Percentiles rank a stretch among this genome's conserved stretches.
These are phyloP conservation scores for Fusarium equiseti DNA, from an alignment of 2,329 filamentous ascomycete species.

Conservation along the genomic window DNA sequence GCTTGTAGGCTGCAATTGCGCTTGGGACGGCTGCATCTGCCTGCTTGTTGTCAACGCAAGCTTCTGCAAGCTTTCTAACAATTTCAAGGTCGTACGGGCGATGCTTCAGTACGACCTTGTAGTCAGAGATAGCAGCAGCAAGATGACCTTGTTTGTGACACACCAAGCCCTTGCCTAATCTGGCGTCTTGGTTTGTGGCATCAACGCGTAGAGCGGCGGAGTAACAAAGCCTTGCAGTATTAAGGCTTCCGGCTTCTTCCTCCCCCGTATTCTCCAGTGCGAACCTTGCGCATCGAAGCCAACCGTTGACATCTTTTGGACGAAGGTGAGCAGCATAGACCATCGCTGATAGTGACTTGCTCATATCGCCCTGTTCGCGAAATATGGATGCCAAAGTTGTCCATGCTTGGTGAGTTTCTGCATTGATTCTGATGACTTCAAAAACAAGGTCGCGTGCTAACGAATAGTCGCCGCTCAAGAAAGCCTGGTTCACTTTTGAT, in stretches of 20 bases:
- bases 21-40: constrained; percentile 53
- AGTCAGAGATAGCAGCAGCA: constrained; percentile 67
- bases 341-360: constrained; percentile 69
- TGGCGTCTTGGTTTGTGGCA: constrained; percentile 67
- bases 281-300: constrained; percentile 70
- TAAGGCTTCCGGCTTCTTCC: constrained; percentile 62
- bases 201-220: constrained; percentile 70
- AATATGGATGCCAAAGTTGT: constrained; percentile 71
- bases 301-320: constrained; percentile 69
- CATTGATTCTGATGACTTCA: constrained; percentile 76
- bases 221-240: constrained; percentile 69
- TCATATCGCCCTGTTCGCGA: constrained; percentile 68
- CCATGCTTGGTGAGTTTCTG: constrained; percentile 75
- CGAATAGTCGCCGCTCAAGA: constrained; percentile 71
- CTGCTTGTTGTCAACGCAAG: constrained; percentile 65
- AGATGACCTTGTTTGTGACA: constrained; percentile 67
- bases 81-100: constrained; percentile 66
- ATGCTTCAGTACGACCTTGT: constrained; percentile 65
- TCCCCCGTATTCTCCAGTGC: constrained; percentile 63
- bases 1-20: constrained; percentile 63
- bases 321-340: constrained; percentile 72
- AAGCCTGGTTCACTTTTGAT: constrained; percentile 75
- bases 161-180: constrained; percentile 70
- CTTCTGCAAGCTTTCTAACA: constrained; percentile 68
- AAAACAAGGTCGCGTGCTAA: constrained; percentile 69